These are phyloP conservation scores for Moesziomyces sp. DNA, from an alignment of 1,284 basidiomycete species.

Conservation along the genomic window DNA sequence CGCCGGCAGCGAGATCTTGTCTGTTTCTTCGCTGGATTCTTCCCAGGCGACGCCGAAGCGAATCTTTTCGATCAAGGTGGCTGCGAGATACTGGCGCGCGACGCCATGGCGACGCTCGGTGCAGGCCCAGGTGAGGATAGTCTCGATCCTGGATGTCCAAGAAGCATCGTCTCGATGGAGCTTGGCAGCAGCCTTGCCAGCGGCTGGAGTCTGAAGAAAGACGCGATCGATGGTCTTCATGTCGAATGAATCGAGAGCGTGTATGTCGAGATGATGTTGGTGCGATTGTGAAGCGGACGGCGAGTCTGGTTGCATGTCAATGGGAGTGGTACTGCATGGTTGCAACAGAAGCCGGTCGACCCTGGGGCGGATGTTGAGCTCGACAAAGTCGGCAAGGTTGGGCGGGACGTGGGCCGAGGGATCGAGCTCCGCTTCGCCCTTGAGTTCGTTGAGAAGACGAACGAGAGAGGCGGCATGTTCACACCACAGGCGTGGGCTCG, in stretches of 20 bases:
- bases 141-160: constrained; percentile 69
- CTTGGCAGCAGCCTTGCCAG: constrained; percentile 8
- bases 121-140: constrained; percentile 86
- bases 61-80: constrained; percentile 79
- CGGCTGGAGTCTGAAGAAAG: constrained; percentile 13
- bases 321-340: background rate
- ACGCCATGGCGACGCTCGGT: constrained; percentile 74
- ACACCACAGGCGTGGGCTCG: constrained; percentile 73
- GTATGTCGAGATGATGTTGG: constrained; percentile 36
- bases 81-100: constrained; percentile 83
- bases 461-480: constrained; percentile 27
- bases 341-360: constrained; percentile 28
- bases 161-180: constrained; percentile 21
- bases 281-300: background rate
- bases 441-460: constrained; percentile 26
- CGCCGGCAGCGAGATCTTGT: constrained; percentile 34
- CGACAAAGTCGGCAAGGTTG: constrained; percentile 13
- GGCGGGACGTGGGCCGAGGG: background rate
- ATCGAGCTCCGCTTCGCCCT: constrained; percentile 7
- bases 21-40: constrained; percentile 35
- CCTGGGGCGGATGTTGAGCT: constrained; percentile 20
- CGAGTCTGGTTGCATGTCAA: background rate
- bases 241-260: constrained; percentile 42
- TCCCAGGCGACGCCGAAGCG: constrained; percentile 57
- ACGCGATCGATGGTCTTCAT: constrained; percentile 35